Conservation (phyloP, 192 early-diverging fungal species). For the Linnemannia zychae region DNA sequence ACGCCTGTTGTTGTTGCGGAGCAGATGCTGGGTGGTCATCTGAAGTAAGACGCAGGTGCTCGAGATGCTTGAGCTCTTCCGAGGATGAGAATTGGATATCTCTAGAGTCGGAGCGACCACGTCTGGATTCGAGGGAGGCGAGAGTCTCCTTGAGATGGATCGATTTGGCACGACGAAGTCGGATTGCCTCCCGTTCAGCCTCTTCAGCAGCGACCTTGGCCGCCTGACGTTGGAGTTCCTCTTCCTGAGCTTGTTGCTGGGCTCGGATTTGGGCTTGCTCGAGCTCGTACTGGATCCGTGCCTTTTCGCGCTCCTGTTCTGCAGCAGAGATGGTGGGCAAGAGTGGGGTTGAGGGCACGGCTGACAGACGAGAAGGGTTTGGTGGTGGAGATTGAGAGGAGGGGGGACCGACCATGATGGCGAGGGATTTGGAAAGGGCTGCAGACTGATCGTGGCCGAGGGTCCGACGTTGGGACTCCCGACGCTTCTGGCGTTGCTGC, state of each 20-base stretch:
- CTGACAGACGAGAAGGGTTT: neutral
- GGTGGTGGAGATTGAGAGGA: neutral
- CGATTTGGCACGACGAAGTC: slow-evolving; percentile 24
- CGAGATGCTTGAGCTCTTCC: slow-evolving; percentile 51
- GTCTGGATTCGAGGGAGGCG: slow-evolving; percentile 44
- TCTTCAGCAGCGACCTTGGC: slow-evolving; percentile 35
- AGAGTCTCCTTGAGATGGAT: slow-evolving; percentile 48
- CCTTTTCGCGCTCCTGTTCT: slow-evolving; percentile 41
- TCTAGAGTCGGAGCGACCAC: slow-evolving; percentile 19
- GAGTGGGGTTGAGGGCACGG: slow-evolving; percentile 25
- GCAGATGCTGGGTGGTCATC: neutral
- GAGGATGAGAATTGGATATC: slow-evolving; percentile 25
- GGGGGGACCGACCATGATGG: slow-evolving; percentile 17
- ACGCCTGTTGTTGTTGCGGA: neutral
- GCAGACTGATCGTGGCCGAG: slow-evolving; percentile 36
- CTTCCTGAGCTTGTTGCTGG: slow-evolving; percentile 24
- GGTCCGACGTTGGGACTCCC: slow-evolving; percentile 40
- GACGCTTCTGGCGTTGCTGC: slow-evolving; percentile 53
- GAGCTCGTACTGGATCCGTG: slow-evolving; percentile 44
- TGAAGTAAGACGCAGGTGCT: slow-evolving; percentile 17
- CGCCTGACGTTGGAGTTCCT: slow-evolving; percentile 16
- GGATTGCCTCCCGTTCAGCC: slow-evolving; percentile 37
- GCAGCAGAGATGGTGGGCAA: slow-evolving; percentile 25
- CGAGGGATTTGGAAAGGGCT: slow-evolving; percentile 29
- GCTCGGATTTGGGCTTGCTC: slow-evolving; percentile 39